These are phyloP conservation scores for Sporodiniella umbellata DNA, from an alignment of 371 early-diverging fungal genomes.

Conservation along the genomic window DNA sequence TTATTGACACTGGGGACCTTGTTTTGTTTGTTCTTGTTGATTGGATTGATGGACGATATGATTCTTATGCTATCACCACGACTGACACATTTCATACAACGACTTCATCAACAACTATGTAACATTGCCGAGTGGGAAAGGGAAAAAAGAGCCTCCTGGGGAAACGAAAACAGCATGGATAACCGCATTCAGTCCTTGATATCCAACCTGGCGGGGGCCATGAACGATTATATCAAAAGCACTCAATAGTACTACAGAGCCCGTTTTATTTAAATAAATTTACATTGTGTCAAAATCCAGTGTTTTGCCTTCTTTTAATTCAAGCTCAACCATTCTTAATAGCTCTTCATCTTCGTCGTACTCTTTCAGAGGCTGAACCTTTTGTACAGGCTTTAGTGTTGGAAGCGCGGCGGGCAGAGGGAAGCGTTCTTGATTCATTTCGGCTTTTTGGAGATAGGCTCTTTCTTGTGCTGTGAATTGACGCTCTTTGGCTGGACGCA, in stretches of 20 bases:
- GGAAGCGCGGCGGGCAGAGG: constrained; percentile 21
- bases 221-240: neutral
- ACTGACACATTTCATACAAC: neutral
- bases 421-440: constrained; percentile 23
- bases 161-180: neutral
- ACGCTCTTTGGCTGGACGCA: constrained; percentile 32
- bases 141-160: constrained; percentile 1
- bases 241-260: too few relatives aligned
- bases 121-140: constrained; percentile 3
- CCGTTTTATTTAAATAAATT: neutral
- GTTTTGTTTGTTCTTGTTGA: neutral
- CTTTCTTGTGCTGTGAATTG: constrained; percentile 29
- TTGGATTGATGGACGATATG: neutral
- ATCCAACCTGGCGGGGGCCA: neutral
- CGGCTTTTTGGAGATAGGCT: constrained; percentile 30
- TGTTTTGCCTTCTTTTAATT: constrained; percentile 29
- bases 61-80: neutral
- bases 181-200: neutral
- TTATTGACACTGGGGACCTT: neutral
- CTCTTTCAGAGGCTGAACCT: constrained; percentile 29
- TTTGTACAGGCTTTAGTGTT: constrained; percentile 14
- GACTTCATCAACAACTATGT: neutral
- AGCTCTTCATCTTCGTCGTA: constrained; percentile 44
- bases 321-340: constrained; percentile 31
- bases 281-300: constrained; percentile 27